phyloP scores from a whole-genome alignment of 331 rosid genomes.

The Malus hybrid region DNA sequence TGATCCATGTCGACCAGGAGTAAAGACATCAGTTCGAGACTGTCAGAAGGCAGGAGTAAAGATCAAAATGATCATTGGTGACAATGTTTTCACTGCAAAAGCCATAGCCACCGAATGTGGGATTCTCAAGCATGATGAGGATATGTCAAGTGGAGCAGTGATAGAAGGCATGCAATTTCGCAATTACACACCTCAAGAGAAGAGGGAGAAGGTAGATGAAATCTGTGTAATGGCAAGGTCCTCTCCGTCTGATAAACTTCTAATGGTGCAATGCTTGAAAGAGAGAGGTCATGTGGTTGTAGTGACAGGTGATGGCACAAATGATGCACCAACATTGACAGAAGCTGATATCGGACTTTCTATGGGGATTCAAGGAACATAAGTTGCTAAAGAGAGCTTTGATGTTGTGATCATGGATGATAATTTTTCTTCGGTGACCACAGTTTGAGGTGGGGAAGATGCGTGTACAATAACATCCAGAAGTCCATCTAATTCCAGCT shows the following conservation, averaged over 20 bases:
- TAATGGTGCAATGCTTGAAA: slow-evolving; percentile 30
- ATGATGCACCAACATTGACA: slow-evolving; percentile 32
- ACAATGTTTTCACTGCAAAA: slow-evolving; percentile 23
- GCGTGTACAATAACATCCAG: slow-evolving; percentile 32
- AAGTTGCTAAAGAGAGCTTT: slow-evolving; percentile 33
- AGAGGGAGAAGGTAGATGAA: neutral
- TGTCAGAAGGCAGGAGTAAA: slow-evolving; percentile 10
- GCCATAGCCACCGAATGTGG: slow-evolving; percentile 32
- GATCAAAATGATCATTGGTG: slow-evolving; percentile 32
- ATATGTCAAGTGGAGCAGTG: slow-evolving; percentile 2
- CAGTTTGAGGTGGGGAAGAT: slow-evolving; percentile 36
- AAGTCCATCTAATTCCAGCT: slow-evolving; percentile 42
- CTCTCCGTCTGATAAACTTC: neutral
- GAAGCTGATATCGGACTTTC: slow-evolving; percentile 37
- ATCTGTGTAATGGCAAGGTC: too few relatives aligned
- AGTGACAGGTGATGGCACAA: slow-evolving; percentile 33
- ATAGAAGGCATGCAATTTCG: slow-evolving; percentile 20
- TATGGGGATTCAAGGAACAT: slow-evolving; percentile 40
- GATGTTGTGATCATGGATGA: slow-evolving; percentile 38
- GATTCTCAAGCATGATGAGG: slow-evolving; percentile 11
- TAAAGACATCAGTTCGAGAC: slow-evolving; percentile 6
- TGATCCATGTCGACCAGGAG: slow-evolving; percentile 22
- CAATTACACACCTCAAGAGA: slow-evolving; percentile 18
- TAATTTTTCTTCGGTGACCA: slow-evolving; percentile 8
- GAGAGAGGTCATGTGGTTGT: slow-evolving; percentile 33